These are phyloP conservation scores for Arthroderma sp. DNA, from an alignment of 2,329 filamentous ascomycete species.

Conservation along the genomic window DNA sequence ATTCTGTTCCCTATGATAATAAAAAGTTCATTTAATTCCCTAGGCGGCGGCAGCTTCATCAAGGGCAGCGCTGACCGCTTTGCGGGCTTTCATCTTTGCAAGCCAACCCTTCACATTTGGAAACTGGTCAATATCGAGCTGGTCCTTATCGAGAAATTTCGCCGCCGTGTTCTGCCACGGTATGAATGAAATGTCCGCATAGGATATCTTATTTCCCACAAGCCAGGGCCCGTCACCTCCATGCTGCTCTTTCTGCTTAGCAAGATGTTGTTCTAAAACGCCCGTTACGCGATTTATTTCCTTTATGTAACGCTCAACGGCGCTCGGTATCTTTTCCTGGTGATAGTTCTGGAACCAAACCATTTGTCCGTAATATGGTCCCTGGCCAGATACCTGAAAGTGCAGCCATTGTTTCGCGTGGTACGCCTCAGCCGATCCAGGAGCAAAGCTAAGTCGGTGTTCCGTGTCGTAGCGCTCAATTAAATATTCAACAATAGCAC, in stretches of 20 bases:
- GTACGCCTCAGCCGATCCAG: conserved; percentile 18
- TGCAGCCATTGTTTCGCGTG: conserved; percentile 28
- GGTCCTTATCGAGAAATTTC: conserved; percentile 5
- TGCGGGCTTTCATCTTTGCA: conserved; percentile 4
- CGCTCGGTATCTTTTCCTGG: conserved; percentile 25
- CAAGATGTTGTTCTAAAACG: conserved; percentile 28
- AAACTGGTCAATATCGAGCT: conserved; percentile 7
- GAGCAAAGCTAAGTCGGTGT: conserved; percentile 19
- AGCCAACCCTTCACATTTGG: conserved; percentile 11
- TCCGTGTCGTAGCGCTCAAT: conserved; percentile 28
- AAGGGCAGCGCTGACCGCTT: neutral
- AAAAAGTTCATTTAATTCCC: too few relatives aligned
- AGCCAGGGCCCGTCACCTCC: conserved; percentile 12
- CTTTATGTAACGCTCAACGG: conserved; percentile 27
- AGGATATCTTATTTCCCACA: conserved; percentile 27
- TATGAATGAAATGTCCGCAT: conserved; percentile 26
- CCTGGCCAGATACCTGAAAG: conserved; percentile 30
- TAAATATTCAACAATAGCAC: conserved; percentile 27
- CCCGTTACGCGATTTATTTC: conserved; percentile 28
- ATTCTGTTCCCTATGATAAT: too few relatives aligned
- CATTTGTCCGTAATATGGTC: conserved; percentile 32
- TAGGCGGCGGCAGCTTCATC: too few relatives aligned
- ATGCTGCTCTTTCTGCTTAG: conserved; percentile 6
- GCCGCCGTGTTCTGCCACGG: conserved; percentile 12
- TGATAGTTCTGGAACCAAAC: conserved; percentile 28